Base-by-base conservation (phyloP, 2,329 filamentous ascomycete genomes). In the Aspergillus sp. region DNA sequence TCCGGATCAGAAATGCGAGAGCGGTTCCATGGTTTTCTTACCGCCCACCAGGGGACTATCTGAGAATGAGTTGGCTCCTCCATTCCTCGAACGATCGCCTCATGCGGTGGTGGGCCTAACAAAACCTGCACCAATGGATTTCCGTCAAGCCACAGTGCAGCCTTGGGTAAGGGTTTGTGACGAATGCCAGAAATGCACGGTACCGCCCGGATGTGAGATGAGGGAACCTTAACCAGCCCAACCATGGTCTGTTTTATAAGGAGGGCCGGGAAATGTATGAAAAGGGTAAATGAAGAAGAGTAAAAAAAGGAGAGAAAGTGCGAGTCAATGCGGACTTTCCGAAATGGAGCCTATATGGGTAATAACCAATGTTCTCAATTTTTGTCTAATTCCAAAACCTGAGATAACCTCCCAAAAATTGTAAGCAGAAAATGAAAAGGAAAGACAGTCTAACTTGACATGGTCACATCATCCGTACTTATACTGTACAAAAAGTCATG, bases 391-490 rank as follows among this genome's bases (percentile, higher is more conserved):
- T 49, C 21, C 44, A 49, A 27, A 30, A 50, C 15, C 23, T 30
- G 25, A 30, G 47, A 17, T 50, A n/a, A 17, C 47, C 47, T 50
- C 25, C 47, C 47, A 17, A 30, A 50, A 19, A 17, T 5, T 8
- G 38, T 41, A 54, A 51, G 13, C 5, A 32, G 8, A 47, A 17
- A 15, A 38, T 49, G 17, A 57, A 48, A 25, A 25, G n/a, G 52
- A 49, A 55, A 50, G 49, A 51, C 42, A 60, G 54, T 67, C 62
- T 67, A 66, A 56, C 25, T 62, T 58, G 58, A 59, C 62, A 66
- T 67, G 63, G 47, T 64, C 63, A 60, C 62, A 62, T 67, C 54
- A 63, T 59, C 63, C 64, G 64, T 66, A 66, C 62, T 64, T 60
- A 49, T 65, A 67, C 62, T 66, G 55, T 66, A 66, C 64, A 66